These are phyloP conservation scores for Pythium volutum DNA, from an alignment of 352 stramenopile species.

Conservation along the genomic window DNA sequence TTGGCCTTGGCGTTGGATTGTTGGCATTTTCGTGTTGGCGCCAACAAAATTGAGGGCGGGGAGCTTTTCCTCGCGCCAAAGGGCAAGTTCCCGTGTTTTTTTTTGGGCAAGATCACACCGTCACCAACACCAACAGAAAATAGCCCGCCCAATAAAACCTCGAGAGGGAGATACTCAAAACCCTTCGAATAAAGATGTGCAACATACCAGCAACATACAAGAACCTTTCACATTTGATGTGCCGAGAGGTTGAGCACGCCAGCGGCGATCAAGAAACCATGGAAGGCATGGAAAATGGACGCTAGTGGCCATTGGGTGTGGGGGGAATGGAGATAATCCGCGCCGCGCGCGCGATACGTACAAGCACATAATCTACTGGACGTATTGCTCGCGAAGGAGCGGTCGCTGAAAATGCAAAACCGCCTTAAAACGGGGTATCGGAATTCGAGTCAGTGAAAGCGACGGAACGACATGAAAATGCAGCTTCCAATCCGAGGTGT, in stretches of 20 bases:
- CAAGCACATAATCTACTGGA: neutral
- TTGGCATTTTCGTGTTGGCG: constrained; percentile 7
- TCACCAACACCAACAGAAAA: constrained; percentile 9
- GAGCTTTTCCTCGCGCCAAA: constrained; percentile 5
- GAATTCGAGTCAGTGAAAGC: constrained; percentile 18
- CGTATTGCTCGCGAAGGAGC: constrained; percentile 5
- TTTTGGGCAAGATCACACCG: neutral
- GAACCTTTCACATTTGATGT: constrained; percentile 16
- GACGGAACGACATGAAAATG: constrained; percentile 17
- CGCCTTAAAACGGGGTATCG: neutral
- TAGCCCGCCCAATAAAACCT: constrained; percentile 3
- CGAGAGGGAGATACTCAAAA: neutral
- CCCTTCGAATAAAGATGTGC: neutral
- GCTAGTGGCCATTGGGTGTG: neutral
- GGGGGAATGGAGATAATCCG: neutral
- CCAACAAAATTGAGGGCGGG: constrained; percentile 5
- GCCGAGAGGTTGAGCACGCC: neutral
- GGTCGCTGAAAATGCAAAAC: neutral
- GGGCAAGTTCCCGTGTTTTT: constrained; percentile 11
- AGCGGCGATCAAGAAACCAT: neutral
- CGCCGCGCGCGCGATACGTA: neutral
- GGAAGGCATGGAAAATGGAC: constrained; percentile 12
- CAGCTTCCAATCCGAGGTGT: constrained; percentile 1
- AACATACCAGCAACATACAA: constrained; percentile 8
- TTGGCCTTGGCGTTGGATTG: neutral